Conservation (phyloP, 2,329 filamentous ascomycete genomes). For the Alternaria atra region DNA sequence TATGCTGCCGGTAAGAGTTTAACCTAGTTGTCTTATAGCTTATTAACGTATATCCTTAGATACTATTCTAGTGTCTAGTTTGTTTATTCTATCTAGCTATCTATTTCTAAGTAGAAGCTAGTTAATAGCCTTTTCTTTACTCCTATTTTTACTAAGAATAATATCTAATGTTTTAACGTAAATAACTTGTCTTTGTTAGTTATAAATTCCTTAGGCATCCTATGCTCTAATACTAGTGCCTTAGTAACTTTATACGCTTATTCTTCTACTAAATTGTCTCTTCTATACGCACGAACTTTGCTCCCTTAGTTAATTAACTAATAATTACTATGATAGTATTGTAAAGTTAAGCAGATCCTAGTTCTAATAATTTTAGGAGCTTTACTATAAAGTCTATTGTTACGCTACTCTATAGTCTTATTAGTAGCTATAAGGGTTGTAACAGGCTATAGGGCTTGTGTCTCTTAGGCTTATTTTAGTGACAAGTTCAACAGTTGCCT, state of each 20-base stretch:
- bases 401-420: background rate
- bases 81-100: too few species aligned
- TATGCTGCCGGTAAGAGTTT: too few species aligned
- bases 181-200: background rate
- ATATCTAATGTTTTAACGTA: too few species aligned
- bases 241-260: background rate
- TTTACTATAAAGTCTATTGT: constrained; percentile 2
- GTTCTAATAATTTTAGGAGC: constrained; percentile 1
- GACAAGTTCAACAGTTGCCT: too few species aligned
- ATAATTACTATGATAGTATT: background rate
- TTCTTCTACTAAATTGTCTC: background rate
- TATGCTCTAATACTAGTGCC: background rate
- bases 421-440: background rate
- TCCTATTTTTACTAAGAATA: too few species aligned
- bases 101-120: too few species aligned
- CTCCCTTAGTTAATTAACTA: background rate
- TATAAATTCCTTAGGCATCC: background rate
- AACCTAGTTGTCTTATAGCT: too few species aligned
- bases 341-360: background rate
- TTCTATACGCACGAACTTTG: background rate
- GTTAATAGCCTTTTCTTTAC: too few species aligned
- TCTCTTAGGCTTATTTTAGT: background rate
- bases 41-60: too few species aligned
- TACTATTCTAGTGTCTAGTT: too few species aligned
- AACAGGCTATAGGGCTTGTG: background rate